Percentiles rank a stretch among this genome's conserved stretches.
phyloP scores from a whole-genome alignment of 2,329 filamentous ascomycete genomes.

The Huntiella savannae region DNA sequence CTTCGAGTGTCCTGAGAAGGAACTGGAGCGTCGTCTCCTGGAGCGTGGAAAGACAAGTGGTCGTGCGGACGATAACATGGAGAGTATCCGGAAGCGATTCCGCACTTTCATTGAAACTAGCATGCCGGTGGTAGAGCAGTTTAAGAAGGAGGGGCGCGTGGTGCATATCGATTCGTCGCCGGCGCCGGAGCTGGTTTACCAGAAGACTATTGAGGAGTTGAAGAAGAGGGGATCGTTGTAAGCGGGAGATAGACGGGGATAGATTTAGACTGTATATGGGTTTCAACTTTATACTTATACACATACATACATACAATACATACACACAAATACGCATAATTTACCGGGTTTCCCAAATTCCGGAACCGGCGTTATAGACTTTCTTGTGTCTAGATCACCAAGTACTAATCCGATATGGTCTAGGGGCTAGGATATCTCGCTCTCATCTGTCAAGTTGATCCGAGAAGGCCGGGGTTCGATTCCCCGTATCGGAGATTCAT shows the following conservation, averaged over 20 bases:
- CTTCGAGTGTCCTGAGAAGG: conserved; percentile 77
- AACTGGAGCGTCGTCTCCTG: conserved; percentile 68
- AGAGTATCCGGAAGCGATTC: conserved; percentile 93
- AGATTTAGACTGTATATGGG: too few species aligned
- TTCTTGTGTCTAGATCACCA: too few species aligned
- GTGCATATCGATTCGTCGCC: conserved; percentile 60
- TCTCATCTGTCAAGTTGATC: neutral
- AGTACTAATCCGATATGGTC: too few species aligned
- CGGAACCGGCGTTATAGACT: too few species aligned
- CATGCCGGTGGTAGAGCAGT: conserved; percentile 90
- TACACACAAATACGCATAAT: too few species aligned
- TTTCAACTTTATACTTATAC: too few species aligned
- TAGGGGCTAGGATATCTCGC: too few species aligned
- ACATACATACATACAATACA: too few species aligned
- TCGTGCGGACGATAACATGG: conserved; percentile 79
- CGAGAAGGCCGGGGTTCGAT: conserved; percentile 14
- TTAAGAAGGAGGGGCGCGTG: conserved; percentile 56
- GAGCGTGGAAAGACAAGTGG: conserved; percentile 88
- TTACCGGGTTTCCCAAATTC: conserved; percentile 2
- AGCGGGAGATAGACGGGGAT: conserved; percentile 19
- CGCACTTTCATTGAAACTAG: conserved; percentile 84
- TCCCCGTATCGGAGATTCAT: conserved; percentile 13
- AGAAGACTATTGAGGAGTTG: conserved; percentile 31
- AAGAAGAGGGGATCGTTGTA: conserved; percentile 18
- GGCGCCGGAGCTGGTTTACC: conserved; percentile 41